Conservation (phyloP, 2,329 filamentous ascomycete genomes). For the Metarhizium rileyi region DNA sequence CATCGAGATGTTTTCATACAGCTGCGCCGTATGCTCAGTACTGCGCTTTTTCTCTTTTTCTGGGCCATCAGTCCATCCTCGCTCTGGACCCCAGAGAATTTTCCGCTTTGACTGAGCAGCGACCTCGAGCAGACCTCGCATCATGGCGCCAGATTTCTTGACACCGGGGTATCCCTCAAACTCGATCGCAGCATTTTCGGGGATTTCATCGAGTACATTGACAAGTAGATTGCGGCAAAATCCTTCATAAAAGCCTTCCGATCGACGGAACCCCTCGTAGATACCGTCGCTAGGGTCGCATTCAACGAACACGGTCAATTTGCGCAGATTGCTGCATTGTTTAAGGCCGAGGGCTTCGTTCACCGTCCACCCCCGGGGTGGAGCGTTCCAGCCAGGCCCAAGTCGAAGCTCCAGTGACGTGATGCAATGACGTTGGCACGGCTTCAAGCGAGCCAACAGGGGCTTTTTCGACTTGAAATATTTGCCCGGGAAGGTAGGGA, state of each 20-base stretch:
- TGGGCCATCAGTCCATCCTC: conserved; percentile 53
- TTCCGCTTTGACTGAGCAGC: conserved; percentile 36
- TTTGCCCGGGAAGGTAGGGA: conserved; percentile 52
- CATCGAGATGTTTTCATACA: conserved; percentile 6
- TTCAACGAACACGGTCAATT: conserved; percentile 59
- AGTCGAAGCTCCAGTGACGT: conserved; percentile 59
- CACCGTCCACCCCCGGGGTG: conserved; percentile 61
- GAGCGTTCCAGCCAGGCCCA: conserved; percentile 62
- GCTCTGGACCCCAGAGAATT: conserved; percentile 58
- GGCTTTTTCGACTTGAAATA: conserved; percentile 68
- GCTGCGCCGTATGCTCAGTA: conserved; percentile 1
- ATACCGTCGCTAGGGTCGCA: conserved; percentile 58
- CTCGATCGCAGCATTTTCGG: conserved; percentile 47
- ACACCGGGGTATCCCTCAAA: conserved; percentile 63
- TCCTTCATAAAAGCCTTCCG: conserved; percentile 58
- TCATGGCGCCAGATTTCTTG: conserved; percentile 53
- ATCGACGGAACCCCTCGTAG: conserved; percentile 58
- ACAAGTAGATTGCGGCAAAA: conserved; percentile 52
- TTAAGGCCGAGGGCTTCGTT: conserved; percentile 52
- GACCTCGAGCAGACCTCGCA: conserved; percentile 48
- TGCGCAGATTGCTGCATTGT: conserved; percentile 50
- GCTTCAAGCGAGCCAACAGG: conserved; percentile 55
- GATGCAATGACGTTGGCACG: conserved; percentile 48
- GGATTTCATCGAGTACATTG: conserved; percentile 46
- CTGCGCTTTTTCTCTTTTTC: conserved; percentile 16